Base-by-base conservation (phyloP, 2,329 filamentous ascomycete genomes). In the Apiospora pterosperma region DNA sequence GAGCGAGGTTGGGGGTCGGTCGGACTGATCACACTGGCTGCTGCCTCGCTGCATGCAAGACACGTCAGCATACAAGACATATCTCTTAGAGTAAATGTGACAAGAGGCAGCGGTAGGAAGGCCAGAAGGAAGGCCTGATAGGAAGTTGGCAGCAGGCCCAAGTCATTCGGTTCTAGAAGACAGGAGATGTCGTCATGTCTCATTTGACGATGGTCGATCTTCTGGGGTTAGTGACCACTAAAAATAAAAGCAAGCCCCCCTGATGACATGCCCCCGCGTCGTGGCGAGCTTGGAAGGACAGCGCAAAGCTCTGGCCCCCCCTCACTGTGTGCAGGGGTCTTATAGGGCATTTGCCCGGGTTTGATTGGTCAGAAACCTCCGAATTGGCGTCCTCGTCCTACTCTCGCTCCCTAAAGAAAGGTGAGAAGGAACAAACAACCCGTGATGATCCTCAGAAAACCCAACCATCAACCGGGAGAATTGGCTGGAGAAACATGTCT, bases 181-280 rank as follows among this genome's bases (percentile, higher is more conserved):
- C 25, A n/a, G 28, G 16, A n/a, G n/a, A 34, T 55, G 48, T 55
- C 48, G 48, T 55, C 48, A 55, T 55, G 48, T 55, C 28, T 55
- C 48, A 55, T 55, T 34, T 55, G 48, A 19, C 12, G 25, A n/a
- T 55, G 16, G 48, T 10, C 48, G 48, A 55, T 55, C 48, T n/a
- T 16, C 48, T 55, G 48, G 28, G 48, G 48, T n/a, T 34, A 19
- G 28, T 55, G 48, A 55, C 48, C 48, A 55, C 48, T 55, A 55
- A 34, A n/a, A 55, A 7, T 11, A 55, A 55, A 34, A 55, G 19
- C 34, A 28, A 34, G 48, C 48, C n/a, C 48, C 48, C 48, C 48
- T 34, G 48, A 34, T 55, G 48, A 55, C 48, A n/a, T 55, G 48
- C 48, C 48, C n/a, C 48, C 48, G 48, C 48, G 48, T 55, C 48